Percentiles rank a stretch among this genome's conserved stretches.
phyloP scores from a whole-genome alignment of 1,139 yeast genomes.

The Suhomyces anneliseae region DNA sequence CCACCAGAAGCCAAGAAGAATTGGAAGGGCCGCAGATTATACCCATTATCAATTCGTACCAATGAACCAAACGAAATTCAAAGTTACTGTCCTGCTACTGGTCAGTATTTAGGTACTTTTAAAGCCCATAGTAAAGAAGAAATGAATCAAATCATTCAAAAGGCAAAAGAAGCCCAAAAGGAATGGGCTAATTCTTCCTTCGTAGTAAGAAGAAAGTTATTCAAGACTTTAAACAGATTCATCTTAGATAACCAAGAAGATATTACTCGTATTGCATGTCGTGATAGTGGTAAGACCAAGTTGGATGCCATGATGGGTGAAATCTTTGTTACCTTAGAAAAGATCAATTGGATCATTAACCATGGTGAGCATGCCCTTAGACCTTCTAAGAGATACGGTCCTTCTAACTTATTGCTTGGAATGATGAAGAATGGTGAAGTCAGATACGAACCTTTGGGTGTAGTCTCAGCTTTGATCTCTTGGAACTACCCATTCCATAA shows the following conservation, averaged over 20 bases:
- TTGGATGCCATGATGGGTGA: conserved; percentile 97
- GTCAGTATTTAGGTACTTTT: conserved; percentile 77
- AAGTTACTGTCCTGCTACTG: conserved; percentile 94
- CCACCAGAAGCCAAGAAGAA: conserved; percentile 88
- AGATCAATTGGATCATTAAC: conserved; percentile 81
- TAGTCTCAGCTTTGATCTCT: conserved; percentile 86
- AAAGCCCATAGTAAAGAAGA: conserved; percentile 62
- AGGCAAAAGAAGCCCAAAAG: conserved; percentile 59
- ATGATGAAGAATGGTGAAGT: conserved; percentile 90
- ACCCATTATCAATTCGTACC: conserved; percentile 53
- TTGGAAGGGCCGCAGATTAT: conserved; percentile 86
- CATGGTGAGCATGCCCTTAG: conserved; percentile 74
- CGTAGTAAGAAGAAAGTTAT: conserved; percentile 64
- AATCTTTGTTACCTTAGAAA: conserved; percentile 88
- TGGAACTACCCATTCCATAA: conserved; percentile 98
- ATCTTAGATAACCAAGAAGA: conserved; percentile 81
- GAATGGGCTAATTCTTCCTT: conserved; percentile 62
- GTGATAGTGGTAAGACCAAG: conserved; percentile 95
- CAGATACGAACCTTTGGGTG: conserved; percentile 87
- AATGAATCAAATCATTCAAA: conserved; percentile 61
- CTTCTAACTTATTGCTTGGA: conserved; percentile 67
- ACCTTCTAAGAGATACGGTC: conserved; percentile 82
- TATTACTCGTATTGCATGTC: conserved; percentile 87
- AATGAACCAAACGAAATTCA: conserved; percentile 70
- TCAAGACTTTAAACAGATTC: conserved; percentile 69